Base-by-base conservation (phyloP, 139 green algal species). In the Chlorella sp. region DNA sequence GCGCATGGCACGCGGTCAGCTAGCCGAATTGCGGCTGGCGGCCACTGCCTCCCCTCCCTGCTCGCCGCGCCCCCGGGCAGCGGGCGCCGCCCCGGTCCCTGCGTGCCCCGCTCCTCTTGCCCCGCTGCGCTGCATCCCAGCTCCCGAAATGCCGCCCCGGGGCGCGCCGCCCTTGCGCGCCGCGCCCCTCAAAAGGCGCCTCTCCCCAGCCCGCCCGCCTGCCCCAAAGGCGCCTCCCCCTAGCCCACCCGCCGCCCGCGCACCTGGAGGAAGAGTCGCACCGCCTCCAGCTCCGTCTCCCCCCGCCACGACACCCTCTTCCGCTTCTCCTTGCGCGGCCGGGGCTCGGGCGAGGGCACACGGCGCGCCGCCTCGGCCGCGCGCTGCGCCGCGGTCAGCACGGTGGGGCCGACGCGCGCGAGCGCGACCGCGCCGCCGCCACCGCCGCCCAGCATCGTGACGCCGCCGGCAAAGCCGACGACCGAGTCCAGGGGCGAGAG, bases 191-290 rank as follows among this genome's bases (percentile, higher is more conserved):
- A 55, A 55, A 55, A 55, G 17, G 14, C 29, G 23, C 56, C 11
- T 63, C 14, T 1, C 23, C 15, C 56, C 56, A 63, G 23, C 33
- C 33, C 17, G 46, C 9, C 29, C 23, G 15, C 23, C 56, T 63
- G 56, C 56, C 48, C 48, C 48, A 17, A 58, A 21, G 56, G 29
- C 23, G 23, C 15, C 33, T 25, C 56, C 56, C 56, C 19, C 15
- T 29, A 14, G 9, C 33, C 23, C 11, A 7, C 12, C 33, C 35
- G 17, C 2, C 38, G 17, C 5, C 63, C 7, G 8, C 72, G 11
- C 36, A 80, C 75, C 75, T 80, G 76, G 42, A 23, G 55, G 71
- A 84, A 84, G 66, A 58, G 84, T n/a, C 79, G 73, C 31, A 84
- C 65, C 5, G 38, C 53, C 29, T 42, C 79, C 17, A 84, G 40